Evolutionary conservation across 495 filamentous ascomycete species (phyloP).

Genomic region (Annulohypoxylon bovei): DNA sequence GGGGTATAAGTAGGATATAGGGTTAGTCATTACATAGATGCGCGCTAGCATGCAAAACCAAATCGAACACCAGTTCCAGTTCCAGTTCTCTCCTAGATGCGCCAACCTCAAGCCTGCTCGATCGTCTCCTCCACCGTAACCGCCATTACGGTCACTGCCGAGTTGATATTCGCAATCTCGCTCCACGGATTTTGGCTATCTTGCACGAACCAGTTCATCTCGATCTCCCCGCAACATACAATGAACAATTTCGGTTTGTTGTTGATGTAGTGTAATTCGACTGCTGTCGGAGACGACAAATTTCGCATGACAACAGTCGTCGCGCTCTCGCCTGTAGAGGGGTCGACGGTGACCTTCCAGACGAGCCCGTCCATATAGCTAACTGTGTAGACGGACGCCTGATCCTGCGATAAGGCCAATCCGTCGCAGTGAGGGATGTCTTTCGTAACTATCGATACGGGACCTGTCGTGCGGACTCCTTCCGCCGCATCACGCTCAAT

Average conservation of each 20-base stretch:
- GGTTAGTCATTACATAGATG: constrained; percentile 22
- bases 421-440: constrained; percentile 44
- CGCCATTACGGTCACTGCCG: constrained; percentile 40
- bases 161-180: constrained; percentile 42
- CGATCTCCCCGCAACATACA: constrained; percentile 46
- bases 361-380: constrained; percentile 44
- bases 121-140: constrained; percentile 30
- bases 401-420: constrained; percentile 37
- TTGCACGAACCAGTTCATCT: constrained; percentile 42
- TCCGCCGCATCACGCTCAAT: constrained; percentile 33
- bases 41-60: constrained; percentile 23
- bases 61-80: constrained; percentile 19
- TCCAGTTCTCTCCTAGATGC: constrained; percentile 15
- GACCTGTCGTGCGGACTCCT: constrained; percentile 36
- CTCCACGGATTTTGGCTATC: constrained; percentile 42
- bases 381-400: constrained; percentile 40
- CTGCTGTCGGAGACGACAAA: constrained; percentile 42
- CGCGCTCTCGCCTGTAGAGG: constrained; percentile 30
- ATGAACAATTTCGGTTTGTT: constrained; percentile 39
- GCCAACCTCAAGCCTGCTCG: constrained; percentile 9
- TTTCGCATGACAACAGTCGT: constrained; percentile 35
- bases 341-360: constrained; percentile 41
- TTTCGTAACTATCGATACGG: constrained; percentile 33
- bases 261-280: constrained; percentile 38
- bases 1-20: constrained; percentile 27